phyloP scores from a whole-genome alignment of 2,329 filamentous ascomycete genomes.

The Metarhizium robertsii region DNA sequence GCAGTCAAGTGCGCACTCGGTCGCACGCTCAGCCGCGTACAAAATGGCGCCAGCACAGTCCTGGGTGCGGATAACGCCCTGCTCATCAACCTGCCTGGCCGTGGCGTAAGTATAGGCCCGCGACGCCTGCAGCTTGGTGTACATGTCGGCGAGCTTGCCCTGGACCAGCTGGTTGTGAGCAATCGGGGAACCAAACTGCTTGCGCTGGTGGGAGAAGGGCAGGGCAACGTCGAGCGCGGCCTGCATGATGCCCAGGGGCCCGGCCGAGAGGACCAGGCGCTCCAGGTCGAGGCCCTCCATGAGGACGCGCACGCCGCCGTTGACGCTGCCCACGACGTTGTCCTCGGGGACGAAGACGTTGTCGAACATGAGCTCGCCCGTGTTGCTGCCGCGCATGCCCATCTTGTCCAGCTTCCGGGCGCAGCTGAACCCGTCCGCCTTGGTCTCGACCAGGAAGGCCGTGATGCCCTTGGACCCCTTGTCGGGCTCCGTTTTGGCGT shows the following conservation, averaged over 20 bases:
- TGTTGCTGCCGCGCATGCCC: constrained; percentile 95
- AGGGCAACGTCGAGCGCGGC: constrained; percentile 75
- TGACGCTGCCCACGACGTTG: constrained; percentile 70
- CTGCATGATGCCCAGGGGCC: constrained; percentile 92
- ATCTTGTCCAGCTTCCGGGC: constrained; percentile 93
- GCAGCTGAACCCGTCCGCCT: constrained; percentile 68
- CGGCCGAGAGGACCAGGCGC: constrained; percentile 81
- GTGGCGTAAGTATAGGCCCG: constrained; percentile 83
- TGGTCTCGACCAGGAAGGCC: constrained; percentile 78
- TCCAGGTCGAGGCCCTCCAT: constrained; percentile 97
- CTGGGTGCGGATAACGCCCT: constrained; percentile 65
- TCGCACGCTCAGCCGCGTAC: constrained; percentile 85
- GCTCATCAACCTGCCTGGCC: constrained; percentile 70
- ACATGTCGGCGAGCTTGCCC: constrained; percentile 92
- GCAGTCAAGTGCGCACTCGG: constrained; percentile 76
- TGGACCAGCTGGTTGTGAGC: constrained; percentile 91
- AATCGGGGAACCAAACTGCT: constrained; percentile 80
- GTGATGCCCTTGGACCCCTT: constrained; percentile 85
- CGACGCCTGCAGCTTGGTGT: constrained; percentile 80
- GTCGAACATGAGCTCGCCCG: constrained; percentile 87
- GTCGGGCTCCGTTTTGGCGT: constrained; percentile 83
- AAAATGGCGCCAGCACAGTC: constrained; percentile 93
- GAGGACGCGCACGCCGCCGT: constrained; percentile 78
- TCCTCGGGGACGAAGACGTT: constrained; percentile 78
- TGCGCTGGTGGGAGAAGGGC: constrained; percentile 80